Evolutionary conservation across 2,329 filamentous ascomycete species (phyloP).

Genomic region (Pseudogymnoascus sp.): DNA sequence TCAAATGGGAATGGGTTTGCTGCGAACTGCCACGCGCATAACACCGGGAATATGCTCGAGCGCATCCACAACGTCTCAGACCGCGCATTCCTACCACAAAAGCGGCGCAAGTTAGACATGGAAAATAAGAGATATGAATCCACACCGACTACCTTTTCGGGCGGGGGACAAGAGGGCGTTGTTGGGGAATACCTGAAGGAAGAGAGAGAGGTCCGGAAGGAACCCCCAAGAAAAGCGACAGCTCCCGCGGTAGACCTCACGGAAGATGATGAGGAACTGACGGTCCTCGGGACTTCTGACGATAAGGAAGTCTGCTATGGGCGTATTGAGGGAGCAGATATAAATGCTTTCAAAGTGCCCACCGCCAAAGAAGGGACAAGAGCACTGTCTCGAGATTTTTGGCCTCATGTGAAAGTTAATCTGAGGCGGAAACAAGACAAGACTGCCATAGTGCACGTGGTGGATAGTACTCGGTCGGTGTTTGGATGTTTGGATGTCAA

Average conservation of each 20-base stretch:
- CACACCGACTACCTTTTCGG: conserved; percentile 31
- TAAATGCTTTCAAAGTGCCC: conserved; percentile 62
- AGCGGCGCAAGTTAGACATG: conserved; percentile 52
- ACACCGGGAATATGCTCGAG: conserved; percentile 50
- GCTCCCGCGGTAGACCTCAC: conserved; percentile 32
- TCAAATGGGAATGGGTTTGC: conserved; percentile 18
- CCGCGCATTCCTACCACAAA: conserved; percentile 52
- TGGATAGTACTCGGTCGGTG: conserved; percentile 59
- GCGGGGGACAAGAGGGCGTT: conserved; percentile 45
- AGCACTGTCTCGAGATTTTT: conserved; percentile 48
- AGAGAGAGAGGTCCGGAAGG: conserved; percentile 38
- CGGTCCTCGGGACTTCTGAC: conserved; percentile 48
- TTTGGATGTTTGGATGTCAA: conserved; percentile 69
- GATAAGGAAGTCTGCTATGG: conserved; percentile 75
- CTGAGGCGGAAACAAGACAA: conserved; percentile 50
- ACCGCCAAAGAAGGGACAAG: conserved; percentile 55
- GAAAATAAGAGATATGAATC: neutral
- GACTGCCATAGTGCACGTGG: conserved; percentile 57
- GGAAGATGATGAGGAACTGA: conserved; percentile 46
- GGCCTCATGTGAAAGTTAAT: conserved; percentile 66
- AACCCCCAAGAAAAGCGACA: conserved; percentile 24
- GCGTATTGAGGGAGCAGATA: conserved; percentile 56
- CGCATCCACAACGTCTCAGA: conserved; percentile 66
- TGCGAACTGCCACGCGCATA: conserved; percentile 16
- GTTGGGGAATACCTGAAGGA: conserved; percentile 60